These are phyloP conservation scores for Vaccinium myrtillus DNA, from an alignment of 148 eudicot genomes.

Conservation along the genomic window DNA sequence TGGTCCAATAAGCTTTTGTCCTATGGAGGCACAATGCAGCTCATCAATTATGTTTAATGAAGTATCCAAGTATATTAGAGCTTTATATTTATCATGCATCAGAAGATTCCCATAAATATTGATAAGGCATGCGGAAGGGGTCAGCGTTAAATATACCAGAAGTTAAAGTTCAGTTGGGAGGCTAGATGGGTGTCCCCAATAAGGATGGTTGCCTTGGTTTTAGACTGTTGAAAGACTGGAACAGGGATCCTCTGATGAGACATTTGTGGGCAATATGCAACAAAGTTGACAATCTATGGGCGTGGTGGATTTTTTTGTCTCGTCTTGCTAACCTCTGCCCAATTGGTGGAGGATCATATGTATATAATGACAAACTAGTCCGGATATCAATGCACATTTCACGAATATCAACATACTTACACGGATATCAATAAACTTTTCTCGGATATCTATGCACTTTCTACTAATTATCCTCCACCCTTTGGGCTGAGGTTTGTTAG, in stretches of 20 bases:
- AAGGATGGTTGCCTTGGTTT: background rate
- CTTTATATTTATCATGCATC: background rate
- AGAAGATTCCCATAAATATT: background rate
- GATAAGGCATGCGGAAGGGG: background rate
- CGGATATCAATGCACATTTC: too few species aligned
- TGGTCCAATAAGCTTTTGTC: background rate
- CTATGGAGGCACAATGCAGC: background rate
- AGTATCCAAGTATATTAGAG: background rate
- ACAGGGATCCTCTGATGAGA: background rate
- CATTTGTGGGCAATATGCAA: background rate
- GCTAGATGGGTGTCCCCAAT: background rate
- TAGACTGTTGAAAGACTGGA: background rate
- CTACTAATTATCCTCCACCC: too few species aligned
- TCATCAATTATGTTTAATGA: background rate
- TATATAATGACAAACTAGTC: too few species aligned
- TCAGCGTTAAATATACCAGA: background rate
- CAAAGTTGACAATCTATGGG: background rate
- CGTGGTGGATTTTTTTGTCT: background rate
- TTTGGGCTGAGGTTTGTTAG: too few species aligned
- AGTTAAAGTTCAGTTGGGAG: background rate
- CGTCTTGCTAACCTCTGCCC: too few species aligned
- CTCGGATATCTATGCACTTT: too few species aligned
- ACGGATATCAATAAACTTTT: too few species aligned
- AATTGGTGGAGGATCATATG: too few species aligned
- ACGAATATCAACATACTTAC: too few species aligned